Evolutionary conservation across 78 protist genomes (phyloP).

Genomic region (Guillardia theta): DNA sequence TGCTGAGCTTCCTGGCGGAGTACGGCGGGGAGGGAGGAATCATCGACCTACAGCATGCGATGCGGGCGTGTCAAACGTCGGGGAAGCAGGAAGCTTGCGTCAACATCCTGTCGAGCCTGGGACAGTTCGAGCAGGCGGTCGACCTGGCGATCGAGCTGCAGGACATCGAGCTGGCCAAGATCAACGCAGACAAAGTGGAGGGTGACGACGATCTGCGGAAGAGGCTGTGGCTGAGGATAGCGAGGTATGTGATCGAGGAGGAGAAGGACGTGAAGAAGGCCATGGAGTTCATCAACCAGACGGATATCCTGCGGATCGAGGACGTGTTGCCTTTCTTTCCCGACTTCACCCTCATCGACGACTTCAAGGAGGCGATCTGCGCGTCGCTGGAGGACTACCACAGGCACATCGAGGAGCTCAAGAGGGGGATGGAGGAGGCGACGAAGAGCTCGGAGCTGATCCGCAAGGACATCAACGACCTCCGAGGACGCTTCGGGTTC

Average conservation of each 20-base stretch:
- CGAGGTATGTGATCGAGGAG: background rate
- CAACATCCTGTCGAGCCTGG: background rate
- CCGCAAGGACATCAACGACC: slow-evolving; percentile 81
- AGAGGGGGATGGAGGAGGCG: slow-evolving; percentile 62
- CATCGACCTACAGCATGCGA: background rate
- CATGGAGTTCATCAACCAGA: background rate
- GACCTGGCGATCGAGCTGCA: background rate
- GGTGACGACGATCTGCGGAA: background rate
- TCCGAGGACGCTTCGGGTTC: slow-evolving; percentile 71
- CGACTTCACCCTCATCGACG: slow-evolving; percentile 84
- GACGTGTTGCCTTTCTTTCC: slow-evolving; percentile 94
- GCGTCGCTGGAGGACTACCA: slow-evolving; percentile 80
- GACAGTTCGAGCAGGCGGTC: background rate
- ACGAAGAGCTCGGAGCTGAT: slow-evolving; percentile 78
- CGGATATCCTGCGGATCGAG: slow-evolving; percentile 76
- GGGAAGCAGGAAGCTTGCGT: slow-evolving; percentile 40
- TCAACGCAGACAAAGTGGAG: background rate
- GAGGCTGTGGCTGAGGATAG: background rate
- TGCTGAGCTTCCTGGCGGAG: slow-evolving; percentile 58
- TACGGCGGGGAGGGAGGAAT: background rate
- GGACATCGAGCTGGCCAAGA: background rate
- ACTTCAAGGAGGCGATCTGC: slow-evolving; percentile 88
- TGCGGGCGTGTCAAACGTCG: background rate
- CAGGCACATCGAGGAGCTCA: slow-evolving; percentile 71
- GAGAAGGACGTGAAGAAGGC: background rate